A percentile compares a stretch with the other conserved stretches of the same genome.
These are phyloP conservation scores for Saturnispora diversa DNA, from an alignment of 805 yeast genomes.

Conservation along the genomic window DNA sequence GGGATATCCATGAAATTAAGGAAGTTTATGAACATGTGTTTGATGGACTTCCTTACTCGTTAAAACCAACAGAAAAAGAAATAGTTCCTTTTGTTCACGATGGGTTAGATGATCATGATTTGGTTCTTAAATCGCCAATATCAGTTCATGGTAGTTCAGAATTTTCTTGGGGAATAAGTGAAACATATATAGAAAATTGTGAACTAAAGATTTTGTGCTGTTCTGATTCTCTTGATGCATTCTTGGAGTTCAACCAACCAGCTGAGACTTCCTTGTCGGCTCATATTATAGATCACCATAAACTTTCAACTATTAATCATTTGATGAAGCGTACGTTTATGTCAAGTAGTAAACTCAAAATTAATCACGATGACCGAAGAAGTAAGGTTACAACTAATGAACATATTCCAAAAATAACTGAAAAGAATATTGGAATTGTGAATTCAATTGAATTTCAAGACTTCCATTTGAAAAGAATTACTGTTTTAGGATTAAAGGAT, in stretches of 20 bases:
- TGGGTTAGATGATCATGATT: constrained; percentile 9
- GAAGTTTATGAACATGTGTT: constrained; percentile 5
- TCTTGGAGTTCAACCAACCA: background rate
- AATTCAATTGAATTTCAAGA: constrained; percentile 1
- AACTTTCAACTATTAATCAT: constrained; percentile 1
- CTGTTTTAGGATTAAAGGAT: background rate
- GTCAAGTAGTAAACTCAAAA: constrained; percentile 1
- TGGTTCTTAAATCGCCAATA: constrained; percentile 3
- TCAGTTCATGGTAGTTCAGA: constrained; percentile 4
- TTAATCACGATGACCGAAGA: constrained; percentile 3
- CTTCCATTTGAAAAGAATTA: constrained; percentile 2
- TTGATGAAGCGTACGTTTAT: background rate
- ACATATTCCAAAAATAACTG: background rate
- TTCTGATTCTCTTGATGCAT: constrained; percentile 6
- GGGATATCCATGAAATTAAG: constrained; percentile 7
- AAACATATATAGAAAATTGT: background rate
- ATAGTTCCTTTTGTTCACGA: constrained; percentile 6
- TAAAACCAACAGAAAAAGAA: constrained; percentile 7
- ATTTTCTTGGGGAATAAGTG: constrained; percentile 5
- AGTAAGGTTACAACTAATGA: background rate
- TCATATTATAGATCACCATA: constrained; percentile 1
- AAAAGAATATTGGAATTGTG: constrained; percentile 3
- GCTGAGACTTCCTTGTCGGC: background rate
- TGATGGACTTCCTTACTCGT: constrained; percentile 8
- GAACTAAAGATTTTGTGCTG: constrained; percentile 4